Evolutionary conservation across 306 rosid genomes (phyloP).

Genomic region (Senna tora): DNA sequence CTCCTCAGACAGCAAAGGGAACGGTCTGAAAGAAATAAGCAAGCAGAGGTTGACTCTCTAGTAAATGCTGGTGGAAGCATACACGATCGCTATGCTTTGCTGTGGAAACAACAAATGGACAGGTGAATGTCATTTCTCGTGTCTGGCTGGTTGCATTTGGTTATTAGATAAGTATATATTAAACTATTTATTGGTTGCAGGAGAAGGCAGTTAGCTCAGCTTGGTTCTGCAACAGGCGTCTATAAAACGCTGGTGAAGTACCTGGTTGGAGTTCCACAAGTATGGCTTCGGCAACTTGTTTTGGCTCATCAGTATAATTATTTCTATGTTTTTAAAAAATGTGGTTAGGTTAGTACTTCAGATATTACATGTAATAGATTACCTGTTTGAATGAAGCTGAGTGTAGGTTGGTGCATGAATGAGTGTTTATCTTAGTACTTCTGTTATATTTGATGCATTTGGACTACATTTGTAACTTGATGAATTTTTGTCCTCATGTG

Average conservation of each 20-base stretch:
- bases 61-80: conserved; percentile 82
- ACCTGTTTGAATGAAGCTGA: not conserved
- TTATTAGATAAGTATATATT: conserved; percentile 39
- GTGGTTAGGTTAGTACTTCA: conserved; percentile 8
- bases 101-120: conserved; percentile 98
- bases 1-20: conserved; percentile 89
- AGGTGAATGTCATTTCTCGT: conserved; percentile 54
- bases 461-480: conserved; percentile 15
- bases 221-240: conserved; percentile 98
- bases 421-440: conserved; percentile 16
- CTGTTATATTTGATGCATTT: conserved; percentile 31
- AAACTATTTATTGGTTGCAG: conserved; percentile 46
- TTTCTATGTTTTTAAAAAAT: conserved; percentile 18
- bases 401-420: conserved; percentile 30
- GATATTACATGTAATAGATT: conserved; percentile 6
- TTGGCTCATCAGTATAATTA: conserved; percentile 24
- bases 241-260: conserved; percentile 97
- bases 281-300: conserved; percentile 38
- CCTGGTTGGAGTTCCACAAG: conserved; percentile 99
- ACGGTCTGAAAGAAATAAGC: conserved; percentile 96
- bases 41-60: conserved; percentile 85
- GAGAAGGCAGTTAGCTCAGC: conserved; percentile 91
- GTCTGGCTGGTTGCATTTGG: conserved; percentile 29
- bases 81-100: conserved; percentile 73
- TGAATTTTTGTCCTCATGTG: conserved; percentile 22